Base-by-base conservation (phyloP, 805 yeast genomes). In the Candida ascalaphidarum region DNA sequence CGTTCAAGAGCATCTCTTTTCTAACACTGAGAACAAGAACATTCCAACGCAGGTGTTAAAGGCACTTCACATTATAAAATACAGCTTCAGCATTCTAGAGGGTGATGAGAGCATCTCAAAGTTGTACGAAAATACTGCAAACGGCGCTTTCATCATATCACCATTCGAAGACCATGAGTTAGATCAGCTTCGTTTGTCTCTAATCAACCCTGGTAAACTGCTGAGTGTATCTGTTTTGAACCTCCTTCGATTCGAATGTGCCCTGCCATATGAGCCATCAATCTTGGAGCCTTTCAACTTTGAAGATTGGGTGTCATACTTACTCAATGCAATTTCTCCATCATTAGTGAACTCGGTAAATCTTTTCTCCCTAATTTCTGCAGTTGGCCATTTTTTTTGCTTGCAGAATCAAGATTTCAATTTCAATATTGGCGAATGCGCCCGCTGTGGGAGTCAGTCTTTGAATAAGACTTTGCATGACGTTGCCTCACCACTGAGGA, bases 311-410 rank as follows among this genome's bases (percentile, higher is more conserved):
- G 40, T 46, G 10, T 35, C 32, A 14, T 22, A 17, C 10, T 11
- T 44, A 6, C 27, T 38, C 3, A 31, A 31, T 3, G 12, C 30
- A 1, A 32, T 35, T 12, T n/a, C n/a, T n/a, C n/a, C n/a, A n/a
- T n/a, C n/a, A n/a, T n/a, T n/a, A n/a, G n/a, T n/a, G n/a, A n/a
- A n/a, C n/a, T n/a, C n/a, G n/a, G n/a, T n/a, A n/a, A n/a, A n/a
- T n/a, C n/a, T 48, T 13, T 47, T 50, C 31, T 40, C 64, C 0
- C 31, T 61, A 4, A 43, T 68, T 8, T 53, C 63, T 9, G 51
- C 68, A 2, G 31, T 71, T 16, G 65, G 70, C 7, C 43, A 53
- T 24, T 55, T 58, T 27, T 59, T 69, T 4, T 70, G 77, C 39
- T 25, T 67, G n/a, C 27, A 56, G 1, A 48, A 50, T 15, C 51